A percentile compares a stretch with the other conserved stretches of the same genome.
These are phyloP conservation scores for Penicillium egyptiacum DNA, from an alignment of 495 filamentous ascomycete genomes.

Conservation along the genomic window DNA sequence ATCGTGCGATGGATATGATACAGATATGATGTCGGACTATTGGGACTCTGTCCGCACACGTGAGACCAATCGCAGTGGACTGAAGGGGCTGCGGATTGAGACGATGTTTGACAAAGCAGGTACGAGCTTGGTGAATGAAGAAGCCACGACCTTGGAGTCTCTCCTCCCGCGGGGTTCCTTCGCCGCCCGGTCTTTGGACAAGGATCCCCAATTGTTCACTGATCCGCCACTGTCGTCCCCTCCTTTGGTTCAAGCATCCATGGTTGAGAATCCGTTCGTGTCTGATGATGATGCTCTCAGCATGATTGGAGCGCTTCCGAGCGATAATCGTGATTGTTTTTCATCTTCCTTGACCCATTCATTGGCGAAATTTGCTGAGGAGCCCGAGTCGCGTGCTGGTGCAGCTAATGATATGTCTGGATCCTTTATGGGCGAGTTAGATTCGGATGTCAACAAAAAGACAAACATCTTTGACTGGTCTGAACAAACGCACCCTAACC, in stretches of 20 bases:
- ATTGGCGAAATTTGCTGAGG: slow-evolving; percentile 11
- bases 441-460: slow-evolving; percentile 26
- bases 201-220: slow-evolving; percentile 27
- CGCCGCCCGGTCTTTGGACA: slow-evolving; percentile 26
- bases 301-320: slow-evolving; percentile 36
- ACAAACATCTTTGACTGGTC: slow-evolving; percentile 81
- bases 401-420: slow-evolving; percentile 2
- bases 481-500: slow-evolving; percentile 62
- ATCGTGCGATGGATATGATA: slow-evolving; percentile 82
- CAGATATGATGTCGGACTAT: slow-evolving; percentile 84
- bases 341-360: slow-evolving; percentile 5
- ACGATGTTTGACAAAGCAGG: slow-evolving; percentile 85
- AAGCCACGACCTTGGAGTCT: slow-evolving; percentile 57
- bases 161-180: slow-evolving; percentile 48
- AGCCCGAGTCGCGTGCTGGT: neutral
- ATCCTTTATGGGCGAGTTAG: slow-evolving; percentile 15
- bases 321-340: slow-evolving; percentile 21
- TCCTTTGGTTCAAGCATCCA: slow-evolving; percentile 37
- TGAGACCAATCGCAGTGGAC: slow-evolving; percentile 61
- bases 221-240: slow-evolving; percentile 52
- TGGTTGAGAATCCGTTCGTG: slow-evolving; percentile 19
- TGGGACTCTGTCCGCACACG: slow-evolving; percentile 90
- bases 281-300: slow-evolving; percentile 34
- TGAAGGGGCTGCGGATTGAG: slow-evolving; percentile 65
- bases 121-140: slow-evolving; percentile 52